Base-by-base conservation (phyloP, 1,139 yeast genomes). In the Magnusiomyces suaveolens region DNA sequence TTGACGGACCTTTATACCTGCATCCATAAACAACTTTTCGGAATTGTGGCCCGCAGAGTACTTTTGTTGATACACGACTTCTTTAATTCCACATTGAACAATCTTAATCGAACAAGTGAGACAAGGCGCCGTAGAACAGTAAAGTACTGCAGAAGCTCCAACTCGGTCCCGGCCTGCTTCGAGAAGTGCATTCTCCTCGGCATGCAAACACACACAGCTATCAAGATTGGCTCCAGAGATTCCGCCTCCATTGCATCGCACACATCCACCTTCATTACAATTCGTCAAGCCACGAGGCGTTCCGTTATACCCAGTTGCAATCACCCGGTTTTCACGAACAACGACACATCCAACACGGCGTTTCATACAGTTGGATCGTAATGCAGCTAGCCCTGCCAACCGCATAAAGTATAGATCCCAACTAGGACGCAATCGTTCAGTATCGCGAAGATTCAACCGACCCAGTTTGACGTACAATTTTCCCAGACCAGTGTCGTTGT, bases 341-440 rank as follows among this genome's bases (percentile, higher is more conserved):
- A 92, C 79, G 1, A 94, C 97, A 69, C 97, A 90, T 0, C 98
- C 98, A 1, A 92, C 98, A 57, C 96, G 76, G 56, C 98, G 76
- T 68, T 92, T 94, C 98, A 92, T 94, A 72, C 98, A 94, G 63
- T 92, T 94, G 39, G 95, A 83, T 60, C 99, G 74, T 53, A 84
- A 75, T 0, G 98, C 96, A 0, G 98, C 98, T 63, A 94, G 76
- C 61, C 87, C 90, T 0, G 98, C 97, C 56, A 92, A 72, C 50
- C 83, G 75, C 97, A 92, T 92, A 67, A 92, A 92, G 66, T 92
- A 92, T 1, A 92, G 79, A 68, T 92, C 98, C 99, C 99, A 92
- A 2, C 84, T 79, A 0, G 99, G 99, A 54, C 99, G 75, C 52
- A 90, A 73, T 32, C 97, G 77, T 14, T 85, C 71, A 3, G 64